A percentile compares a stretch with the other conserved stretches of the same genome.
phyloP scores from a whole-genome alignment of 2,329 filamentous ascomycete genomes.

The Bisporella sp. region DNA sequence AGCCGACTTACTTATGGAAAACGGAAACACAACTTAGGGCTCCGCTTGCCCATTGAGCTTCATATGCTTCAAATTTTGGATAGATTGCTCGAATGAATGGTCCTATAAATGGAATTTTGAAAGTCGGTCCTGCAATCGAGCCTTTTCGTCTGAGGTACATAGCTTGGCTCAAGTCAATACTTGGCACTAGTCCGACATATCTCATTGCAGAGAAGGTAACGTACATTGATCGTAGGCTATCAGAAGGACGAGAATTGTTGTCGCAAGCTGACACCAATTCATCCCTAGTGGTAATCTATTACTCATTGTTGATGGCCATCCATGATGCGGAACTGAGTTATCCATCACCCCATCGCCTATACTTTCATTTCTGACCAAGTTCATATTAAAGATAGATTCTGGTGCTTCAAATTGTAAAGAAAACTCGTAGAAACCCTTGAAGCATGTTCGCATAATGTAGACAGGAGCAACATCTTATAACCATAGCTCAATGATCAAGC shows the following conservation, averaged over 20 bases:
- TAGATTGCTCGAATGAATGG: constrained; percentile 71
- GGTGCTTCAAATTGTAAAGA: too few relatives aligned
- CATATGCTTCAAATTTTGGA: constrained; percentile 66
- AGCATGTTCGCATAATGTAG: too few relatives aligned
- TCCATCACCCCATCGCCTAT: too few relatives aligned
- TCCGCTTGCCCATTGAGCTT: constrained; percentile 73
- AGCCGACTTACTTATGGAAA: constrained; percentile 64
- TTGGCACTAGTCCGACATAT: background rate
- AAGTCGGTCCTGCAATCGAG: constrained; percentile 52
- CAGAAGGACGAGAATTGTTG: constrained; percentile 28
- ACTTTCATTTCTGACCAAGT: too few relatives aligned
- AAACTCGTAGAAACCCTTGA: too few relatives aligned
- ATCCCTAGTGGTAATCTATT: background rate
- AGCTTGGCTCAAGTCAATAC: constrained; percentile 32
- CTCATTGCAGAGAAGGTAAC: background rate
- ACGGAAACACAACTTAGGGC: constrained; percentile 75
- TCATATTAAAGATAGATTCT: too few relatives aligned
- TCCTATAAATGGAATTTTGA: constrained; percentile 65
- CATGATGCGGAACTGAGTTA: too few relatives aligned
- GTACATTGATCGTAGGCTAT: constrained; percentile 36
- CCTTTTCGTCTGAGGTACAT: constrained; percentile 56
- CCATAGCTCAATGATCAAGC: too few relatives aligned
- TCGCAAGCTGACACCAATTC: constrained; percentile 25
- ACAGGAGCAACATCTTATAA: too few relatives aligned
- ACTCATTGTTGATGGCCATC: too few relatives aligned